phyloP scores from a whole-genome alignment of 148 eudicot genomes.

The Chenopodium berlandieri region DNA sequence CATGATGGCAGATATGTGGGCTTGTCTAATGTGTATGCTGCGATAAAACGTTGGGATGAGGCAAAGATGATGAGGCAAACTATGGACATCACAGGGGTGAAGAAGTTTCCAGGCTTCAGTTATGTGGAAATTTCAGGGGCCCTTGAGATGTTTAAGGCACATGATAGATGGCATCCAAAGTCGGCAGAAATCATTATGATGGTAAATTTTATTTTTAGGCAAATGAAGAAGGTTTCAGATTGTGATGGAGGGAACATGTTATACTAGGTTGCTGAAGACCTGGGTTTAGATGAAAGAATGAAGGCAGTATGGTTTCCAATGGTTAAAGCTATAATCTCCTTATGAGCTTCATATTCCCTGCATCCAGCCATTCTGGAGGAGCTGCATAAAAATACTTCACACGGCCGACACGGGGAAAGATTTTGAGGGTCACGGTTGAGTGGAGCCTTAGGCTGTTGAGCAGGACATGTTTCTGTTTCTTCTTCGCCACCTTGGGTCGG shows the following conservation, averaged over 20 bases:
- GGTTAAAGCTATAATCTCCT: neutral
- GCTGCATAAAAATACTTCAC: neutral
- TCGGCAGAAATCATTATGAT: conserved; percentile 48
- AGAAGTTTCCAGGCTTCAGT: conserved; percentile 77
- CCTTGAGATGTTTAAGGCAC: conserved; percentile 75
- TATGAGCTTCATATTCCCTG: neutral
- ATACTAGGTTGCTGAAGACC: conserved; percentile 1
- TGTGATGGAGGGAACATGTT: conserved; percentile 19
- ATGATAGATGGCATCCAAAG: conserved; percentile 63
- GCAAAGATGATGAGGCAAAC: conserved; percentile 62
- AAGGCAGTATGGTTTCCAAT: neutral
- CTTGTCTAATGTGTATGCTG: conserved; percentile 78
- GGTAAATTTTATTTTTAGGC: conserved; percentile 37
- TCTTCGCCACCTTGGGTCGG: too few relatives aligned
- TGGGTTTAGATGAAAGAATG: neutral
- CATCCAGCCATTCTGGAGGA: neutral
- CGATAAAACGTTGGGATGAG: conserved; percentile 64
- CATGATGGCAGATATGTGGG: conserved; percentile 92
- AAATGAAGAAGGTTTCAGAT: conserved; percentile 45
- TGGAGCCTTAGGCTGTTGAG: too few relatives aligned
- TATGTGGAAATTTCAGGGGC: conserved; percentile 62
- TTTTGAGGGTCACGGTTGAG: neutral
- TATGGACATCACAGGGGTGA: conserved; percentile 81
- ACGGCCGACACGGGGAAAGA: neutral
- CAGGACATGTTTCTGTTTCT: too few relatives aligned